Evolutionary conservation across 352 stramenopile genomes (phyloP), one percentile per base, ranked within the genome.

Genomic region (Pythium insidiosum): DNA sequence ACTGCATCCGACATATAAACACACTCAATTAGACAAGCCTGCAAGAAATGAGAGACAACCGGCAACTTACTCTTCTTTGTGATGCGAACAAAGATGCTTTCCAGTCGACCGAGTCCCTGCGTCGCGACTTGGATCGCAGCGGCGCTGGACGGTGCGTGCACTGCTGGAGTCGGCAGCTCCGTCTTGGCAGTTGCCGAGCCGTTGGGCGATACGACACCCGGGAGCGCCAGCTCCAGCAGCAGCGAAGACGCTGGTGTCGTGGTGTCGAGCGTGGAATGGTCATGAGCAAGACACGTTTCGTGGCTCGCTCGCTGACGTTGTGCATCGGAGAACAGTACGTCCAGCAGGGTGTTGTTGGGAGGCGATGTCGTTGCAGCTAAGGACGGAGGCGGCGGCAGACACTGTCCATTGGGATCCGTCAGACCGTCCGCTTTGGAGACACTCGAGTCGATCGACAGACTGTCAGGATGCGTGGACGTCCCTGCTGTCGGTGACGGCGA

Each of bases 11-110:
- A 48, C 11, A 29, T 33, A 33, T 9, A 33, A 13, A 33, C 28
- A 24, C 21, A 19, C 6, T 5, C n/a, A 19, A 23, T 20, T 11
- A 39, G 5, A n/a, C n/a, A n/a, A n/a, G n/a, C n/a, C n/a, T n/a
- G n/a, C n/a, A n/a, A n/a, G n/a, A n/a, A n/a, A n/a, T n/a, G n/a
- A n/a, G n/a, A n/a, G n/a, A n/a, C 6, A 36, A 16, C 5, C 16
- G 15, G 16, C 38, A 25, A 63, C 56, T 25, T 58, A 91, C 78
- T 85, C 38, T 91, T 91, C 53, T 88, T 91, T 6, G 75, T 87
- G 38, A 91, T 85, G 38, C 75, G 74, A 19, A 91, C 68, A 25
- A 88, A 91, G 47, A 91, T 87, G 46, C 74, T 91, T 48, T 91
- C 78, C n/a, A 91, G 43, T 1, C 74, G 66, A 1, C 73, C 70